Conservation (phyloP, 2,329 filamentous ascomycete species). For the Cercospora beticola region DNA sequence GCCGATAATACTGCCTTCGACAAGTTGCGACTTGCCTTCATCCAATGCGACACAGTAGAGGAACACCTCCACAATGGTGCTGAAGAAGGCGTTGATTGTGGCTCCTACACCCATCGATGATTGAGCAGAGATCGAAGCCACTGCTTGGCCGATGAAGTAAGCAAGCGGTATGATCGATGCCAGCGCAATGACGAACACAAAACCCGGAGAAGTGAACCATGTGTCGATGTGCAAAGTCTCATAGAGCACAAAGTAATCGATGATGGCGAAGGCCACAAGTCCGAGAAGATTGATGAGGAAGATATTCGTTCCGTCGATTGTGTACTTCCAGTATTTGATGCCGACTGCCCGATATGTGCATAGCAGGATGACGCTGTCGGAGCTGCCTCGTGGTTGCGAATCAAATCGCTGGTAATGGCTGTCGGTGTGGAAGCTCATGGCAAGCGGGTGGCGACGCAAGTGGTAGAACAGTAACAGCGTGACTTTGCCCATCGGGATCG, state of each 20-base stretch:
- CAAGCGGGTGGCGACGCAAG: conserved; percentile 85
- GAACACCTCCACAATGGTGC: conserved; percentile 94
- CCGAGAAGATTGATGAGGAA: conserved; percentile 97
- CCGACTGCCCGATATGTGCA: conserved; percentile 97
- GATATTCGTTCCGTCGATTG: conserved; percentile 95
- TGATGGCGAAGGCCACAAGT: conserved; percentile 89
- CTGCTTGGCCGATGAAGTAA: conserved; percentile 97
- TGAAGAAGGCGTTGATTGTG: conserved; percentile 97
- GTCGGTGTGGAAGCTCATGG: conserved; percentile 89
- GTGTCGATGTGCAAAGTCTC: conserved; percentile 66
- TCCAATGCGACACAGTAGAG: conserved; percentile 92
- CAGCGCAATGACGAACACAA: conserved; percentile 80
- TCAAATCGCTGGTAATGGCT: conserved; percentile 66
- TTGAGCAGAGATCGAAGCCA: conserved; percentile 96
- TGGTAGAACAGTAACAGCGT: conserved; percentile 88
- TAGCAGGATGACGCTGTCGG: conserved; percentile 69
- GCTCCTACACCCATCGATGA: conserved; percentile 98
- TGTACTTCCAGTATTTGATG: conserved; percentile 98
- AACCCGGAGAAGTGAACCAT: conserved; percentile 75
- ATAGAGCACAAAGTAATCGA: conserved; percentile 83
- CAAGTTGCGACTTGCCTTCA: conserved; percentile 87
- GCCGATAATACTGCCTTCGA: conserved; percentile 94
- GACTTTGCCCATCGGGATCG: conserved; percentile 97
- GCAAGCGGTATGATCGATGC: conserved; percentile 93
- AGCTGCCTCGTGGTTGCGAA: conserved; percentile 58